Evolutionary conservation across 768 basidiomycete genomes (phyloP).

Genomic region (Boletus barrowsii): DNA sequence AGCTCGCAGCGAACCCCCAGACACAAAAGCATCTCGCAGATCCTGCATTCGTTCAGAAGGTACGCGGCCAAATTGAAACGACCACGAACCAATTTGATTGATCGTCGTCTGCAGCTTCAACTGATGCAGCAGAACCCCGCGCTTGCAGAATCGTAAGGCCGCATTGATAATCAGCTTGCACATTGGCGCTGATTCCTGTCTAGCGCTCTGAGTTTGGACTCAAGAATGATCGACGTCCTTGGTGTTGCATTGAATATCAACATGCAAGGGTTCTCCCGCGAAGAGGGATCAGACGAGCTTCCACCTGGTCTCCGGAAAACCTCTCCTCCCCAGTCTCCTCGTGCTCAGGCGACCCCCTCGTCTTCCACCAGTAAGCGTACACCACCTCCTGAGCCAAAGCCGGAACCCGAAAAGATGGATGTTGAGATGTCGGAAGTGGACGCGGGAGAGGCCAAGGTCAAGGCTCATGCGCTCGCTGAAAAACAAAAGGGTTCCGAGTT

Average conservation of each 20-base stretch:
- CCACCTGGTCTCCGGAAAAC: slow-evolving; percentile 53
- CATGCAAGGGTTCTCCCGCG: slow-evolving; percentile 79
- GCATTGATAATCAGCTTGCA: background rate
- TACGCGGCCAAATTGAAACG: slow-evolving; percentile 15
- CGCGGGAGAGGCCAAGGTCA: slow-evolving; percentile 66
- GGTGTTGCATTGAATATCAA: slow-evolving; percentile 93
- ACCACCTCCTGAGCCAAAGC: slow-evolving; percentile 35
- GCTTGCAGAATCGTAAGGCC: slow-evolving; percentile 54
- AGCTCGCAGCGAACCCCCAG: slow-evolving; percentile 84
- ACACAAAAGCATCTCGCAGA: slow-evolving; percentile 83
- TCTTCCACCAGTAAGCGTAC: slow-evolving; percentile 38
- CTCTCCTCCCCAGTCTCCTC: slow-evolving; percentile 25
- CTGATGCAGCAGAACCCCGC: slow-evolving; percentile 66
- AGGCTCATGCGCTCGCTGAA: slow-evolving; percentile 73
- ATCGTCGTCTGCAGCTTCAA: slow-evolving; percentile 44
- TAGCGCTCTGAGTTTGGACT: slow-evolving; percentile 63
- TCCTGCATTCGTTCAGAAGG: slow-evolving; percentile 74
- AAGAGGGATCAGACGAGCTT: slow-evolving; percentile 79
- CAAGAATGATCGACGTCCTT: slow-evolving; percentile 91
- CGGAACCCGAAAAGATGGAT: slow-evolving; percentile 50
- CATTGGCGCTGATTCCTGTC: slow-evolving; percentile 6
- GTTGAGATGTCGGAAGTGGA: slow-evolving; percentile 66
- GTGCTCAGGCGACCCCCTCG: slow-evolving; percentile 34
- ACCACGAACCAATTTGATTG: background rate
- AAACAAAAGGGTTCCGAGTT: slow-evolving; percentile 77